Evolutionary conservation across 2,329 filamentous ascomycete species (phyloP), one percentile per base, ranked within the genome.

Genomic region (Pseudogymnoascus sp.): DNA sequence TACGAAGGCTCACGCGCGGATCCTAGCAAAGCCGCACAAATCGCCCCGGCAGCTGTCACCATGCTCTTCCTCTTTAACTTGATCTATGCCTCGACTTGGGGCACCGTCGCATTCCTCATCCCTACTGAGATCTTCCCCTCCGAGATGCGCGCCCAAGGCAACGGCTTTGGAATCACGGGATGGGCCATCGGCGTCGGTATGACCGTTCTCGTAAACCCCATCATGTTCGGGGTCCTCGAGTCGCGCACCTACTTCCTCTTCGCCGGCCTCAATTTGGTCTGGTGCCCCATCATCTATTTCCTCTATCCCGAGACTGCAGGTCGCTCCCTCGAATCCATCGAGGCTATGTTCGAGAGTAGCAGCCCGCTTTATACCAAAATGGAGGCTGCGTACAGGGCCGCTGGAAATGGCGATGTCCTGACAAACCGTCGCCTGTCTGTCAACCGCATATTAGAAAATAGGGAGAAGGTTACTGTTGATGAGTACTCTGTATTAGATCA

Each of bases 111-210:
- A 16, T 81, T 79, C 76, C 71, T 79, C 2, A 81, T 80, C 67
- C 74, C 76, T 65, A 74, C 75, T 1, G 82, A 85, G 68, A 82
- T 85, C 61, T 85, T 81, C 71, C 77, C 81, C 1, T 79, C 76
- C 14, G 78, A 81, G 43, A 76, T 84, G 59, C 76, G 82, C 20
- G 81, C 82, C n/a, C 79, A 84, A 67, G 83, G 82, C 6, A 82
- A 84, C 67, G 80, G 80, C 6, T 83, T 85, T 64, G 79, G 79
- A 16, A 82, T 85, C 62, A 79, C 80, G 1, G 81, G 82, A 1
- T 85, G 82, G 82, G 81, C 82, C 16, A 76, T 83, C 62, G 82
- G 81, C 37, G 78, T 80, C 7, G 81, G 81, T 36, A 78, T 79
- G 77, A 82, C 81, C 1, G 75, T 75, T 2, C 72, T 83, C 54